Percentiles rank a stretch among this genome's conserved stretches.
phyloP scores from a whole-genome alignment of 1,284 basidiomycete genomes.

The Anthracocystis walkeri region DNA sequence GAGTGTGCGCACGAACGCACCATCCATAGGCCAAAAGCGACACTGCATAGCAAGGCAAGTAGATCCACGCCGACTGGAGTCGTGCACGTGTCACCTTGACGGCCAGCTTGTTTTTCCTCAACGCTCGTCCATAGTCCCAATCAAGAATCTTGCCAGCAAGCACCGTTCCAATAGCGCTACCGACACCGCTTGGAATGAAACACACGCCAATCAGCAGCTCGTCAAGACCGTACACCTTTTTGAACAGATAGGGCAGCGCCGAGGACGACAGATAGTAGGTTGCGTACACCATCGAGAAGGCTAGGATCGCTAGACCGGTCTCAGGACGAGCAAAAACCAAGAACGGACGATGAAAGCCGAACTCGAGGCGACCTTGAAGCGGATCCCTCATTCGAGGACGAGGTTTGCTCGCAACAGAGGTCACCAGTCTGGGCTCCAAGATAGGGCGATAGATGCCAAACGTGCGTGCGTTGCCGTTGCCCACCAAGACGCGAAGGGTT shows the following conservation, averaged over 20 bases:
- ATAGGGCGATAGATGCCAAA: slow-evolving; percentile 5
- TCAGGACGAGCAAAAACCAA: slow-evolving; percentile 5
- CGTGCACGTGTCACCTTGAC: slow-evolving; percentile 4
- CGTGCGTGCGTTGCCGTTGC: not conserved
- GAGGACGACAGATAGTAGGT: slow-evolving; percentile 5
- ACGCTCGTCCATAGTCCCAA: slow-evolving; percentile 20
- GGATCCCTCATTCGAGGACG: not conserved
- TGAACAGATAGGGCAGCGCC: slow-evolving; percentile 9
- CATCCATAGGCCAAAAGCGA: slow-evolving; percentile 7
- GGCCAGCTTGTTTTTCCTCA: not conserved
- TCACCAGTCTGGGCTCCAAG: not conserved
- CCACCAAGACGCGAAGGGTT: slow-evolving; percentile 1
- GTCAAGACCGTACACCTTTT: slow-evolving; percentile 4
- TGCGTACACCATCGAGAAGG: slow-evolving; percentile 6
- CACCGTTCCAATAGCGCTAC: slow-evolving; percentile 11
- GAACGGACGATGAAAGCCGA: slow-evolving; percentile 5
- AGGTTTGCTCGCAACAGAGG: not conserved
- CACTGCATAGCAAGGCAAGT: slow-evolving; percentile 1
- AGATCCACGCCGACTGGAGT: slow-evolving; percentile 8
- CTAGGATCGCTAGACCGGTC: slow-evolving; percentile 3
- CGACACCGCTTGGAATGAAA: slow-evolving; percentile 7
- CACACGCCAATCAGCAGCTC: slow-evolving; percentile 5
- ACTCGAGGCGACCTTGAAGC: not conserved
- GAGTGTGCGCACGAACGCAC: slow-evolving; percentile 1
- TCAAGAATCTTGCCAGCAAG: slow-evolving; percentile 27